Conservation (phyloP, 352 stramenopile species). For the Pythium myriotylum region DNA sequence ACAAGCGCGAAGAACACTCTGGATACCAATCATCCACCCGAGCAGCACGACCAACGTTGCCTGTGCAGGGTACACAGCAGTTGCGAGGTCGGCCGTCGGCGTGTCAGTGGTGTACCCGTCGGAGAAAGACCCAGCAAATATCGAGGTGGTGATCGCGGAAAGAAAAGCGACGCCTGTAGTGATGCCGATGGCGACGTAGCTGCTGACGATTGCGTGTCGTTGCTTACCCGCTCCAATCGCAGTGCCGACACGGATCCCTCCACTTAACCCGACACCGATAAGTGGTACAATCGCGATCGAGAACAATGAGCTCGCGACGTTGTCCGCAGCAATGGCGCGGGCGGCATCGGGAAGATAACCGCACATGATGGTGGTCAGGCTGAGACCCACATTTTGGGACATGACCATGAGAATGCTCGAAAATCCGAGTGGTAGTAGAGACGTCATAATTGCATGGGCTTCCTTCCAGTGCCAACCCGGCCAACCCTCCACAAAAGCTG, state of each 20-base stretch:
- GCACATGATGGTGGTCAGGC: conserved; percentile 43
- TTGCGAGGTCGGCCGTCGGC: conserved; percentile 27
- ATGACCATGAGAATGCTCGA: conserved; percentile 54
- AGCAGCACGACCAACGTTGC: conserved; percentile 37
- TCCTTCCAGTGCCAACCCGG: conserved; percentile 43
- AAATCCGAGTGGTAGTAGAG: conserved; percentile 32
- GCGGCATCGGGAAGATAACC: conserved; percentile 52
- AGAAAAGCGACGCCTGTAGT: background rate
- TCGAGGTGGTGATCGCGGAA: conserved; percentile 13
- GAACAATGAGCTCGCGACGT: conserved; percentile 48
- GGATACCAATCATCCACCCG: conserved; percentile 41
- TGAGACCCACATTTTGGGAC: conserved; percentile 48
- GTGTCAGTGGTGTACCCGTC: conserved; percentile 42
- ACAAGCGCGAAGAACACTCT: conserved; percentile 47
- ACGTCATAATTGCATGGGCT: conserved; percentile 32
- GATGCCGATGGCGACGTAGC: conserved; percentile 5
- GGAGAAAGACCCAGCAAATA: conserved; percentile 38
- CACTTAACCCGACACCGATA: conserved; percentile 45
- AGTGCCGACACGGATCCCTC: conserved; percentile 61
- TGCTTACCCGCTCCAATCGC: conserved; percentile 48
- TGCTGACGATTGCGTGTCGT: conserved; percentile 39
- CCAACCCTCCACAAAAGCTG: conserved; percentile 45
- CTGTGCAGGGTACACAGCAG: conserved; percentile 37
- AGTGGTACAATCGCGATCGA: conserved; percentile 53
- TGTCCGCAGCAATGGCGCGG: conserved; percentile 49